Conservation (phyloP, 805 yeast genomes). For the Starmerella ratchasimensis region DNA sequence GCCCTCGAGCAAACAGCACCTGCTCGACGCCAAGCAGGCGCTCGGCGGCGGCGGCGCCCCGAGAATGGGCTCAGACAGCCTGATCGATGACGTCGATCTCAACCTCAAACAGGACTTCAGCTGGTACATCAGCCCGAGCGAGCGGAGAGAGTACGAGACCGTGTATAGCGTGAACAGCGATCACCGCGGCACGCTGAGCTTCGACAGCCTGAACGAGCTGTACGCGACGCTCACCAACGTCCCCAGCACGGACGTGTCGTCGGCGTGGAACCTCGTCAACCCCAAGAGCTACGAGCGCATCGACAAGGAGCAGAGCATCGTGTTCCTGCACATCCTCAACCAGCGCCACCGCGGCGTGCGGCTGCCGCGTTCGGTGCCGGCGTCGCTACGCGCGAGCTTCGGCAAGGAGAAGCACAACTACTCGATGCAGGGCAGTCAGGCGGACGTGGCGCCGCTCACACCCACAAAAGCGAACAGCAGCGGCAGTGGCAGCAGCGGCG, state of each 20-base stretch:
- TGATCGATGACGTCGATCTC: slow-evolving; percentile 47
- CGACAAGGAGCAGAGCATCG: slow-evolving; percentile 84
- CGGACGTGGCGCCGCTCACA: slow-evolving; percentile 25
- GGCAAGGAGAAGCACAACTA: slow-evolving; percentile 72
- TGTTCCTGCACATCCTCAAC: slow-evolving; percentile 77
- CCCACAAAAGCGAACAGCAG: slow-evolving; percentile 4
- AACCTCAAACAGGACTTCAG: slow-evolving; percentile 59
- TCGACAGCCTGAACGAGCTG: slow-evolving; percentile 53
- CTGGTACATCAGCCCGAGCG: slow-evolving; percentile 93
- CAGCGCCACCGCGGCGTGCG: slow-evolving; percentile 76
- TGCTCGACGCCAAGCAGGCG: slow-evolving; percentile 73
- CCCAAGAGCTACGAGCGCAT: slow-evolving; percentile 79
- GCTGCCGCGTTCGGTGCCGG: slow-evolving; percentile 91
- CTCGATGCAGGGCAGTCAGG: slow-evolving; percentile 35
- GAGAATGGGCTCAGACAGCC: slow-evolving; percentile 15
- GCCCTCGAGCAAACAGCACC: slow-evolving; percentile 76
- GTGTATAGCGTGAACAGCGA: slow-evolving; percentile 66
- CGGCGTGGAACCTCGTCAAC: slow-evolving; percentile 91
- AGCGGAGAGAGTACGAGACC: slow-evolving; percentile 61
- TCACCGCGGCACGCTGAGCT: slow-evolving; percentile 63
- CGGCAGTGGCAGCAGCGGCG: slow-evolving; percentile 3
- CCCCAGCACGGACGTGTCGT: slow-evolving; percentile 70
- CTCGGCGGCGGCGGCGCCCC: slow-evolving; percentile 22
- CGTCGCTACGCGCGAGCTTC: slow-evolving; percentile 79
- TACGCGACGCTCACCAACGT: slow-evolving; percentile 57